A percentile compares a stretch with the other conserved stretches of the same genome.
phyloP scores from a whole-genome alignment of 768 basidiomycete species.

The Macrolepiota dolichaula region DNA sequence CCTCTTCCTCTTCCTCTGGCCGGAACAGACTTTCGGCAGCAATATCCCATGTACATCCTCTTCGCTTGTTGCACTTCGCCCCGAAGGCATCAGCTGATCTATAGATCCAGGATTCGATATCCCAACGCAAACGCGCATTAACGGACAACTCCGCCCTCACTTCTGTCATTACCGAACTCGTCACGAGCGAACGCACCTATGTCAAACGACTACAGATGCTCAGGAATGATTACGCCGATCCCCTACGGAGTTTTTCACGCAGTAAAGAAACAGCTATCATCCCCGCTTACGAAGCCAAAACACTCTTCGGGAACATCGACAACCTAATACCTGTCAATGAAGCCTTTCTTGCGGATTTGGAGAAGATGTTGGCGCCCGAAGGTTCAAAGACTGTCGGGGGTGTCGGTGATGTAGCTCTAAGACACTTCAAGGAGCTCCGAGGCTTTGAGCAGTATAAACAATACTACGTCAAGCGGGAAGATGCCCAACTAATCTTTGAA shows the following conservation, averaged over 20 bases:
- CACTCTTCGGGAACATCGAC: slow-evolving; percentile 92
- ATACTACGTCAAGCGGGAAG: slow-evolving; percentile 91
- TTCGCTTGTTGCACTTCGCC: not conserved
- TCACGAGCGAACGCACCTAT: slow-evolving; percentile 88
- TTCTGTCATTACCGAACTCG: slow-evolving; percentile 81
- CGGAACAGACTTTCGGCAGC: not conserved
- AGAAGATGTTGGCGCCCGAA: slow-evolving; percentile 68
- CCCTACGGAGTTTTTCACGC: slow-evolving; percentile 80
- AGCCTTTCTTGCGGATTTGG: slow-evolving; percentile 78
- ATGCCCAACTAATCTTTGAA: slow-evolving; percentile 86
- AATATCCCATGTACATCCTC: not conserved
- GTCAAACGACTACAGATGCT: slow-evolving; percentile 78
- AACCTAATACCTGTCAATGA: slow-evolving; percentile 86
- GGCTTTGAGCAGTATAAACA: slow-evolving; percentile 91
- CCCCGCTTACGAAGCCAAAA: slow-evolving; percentile 87
- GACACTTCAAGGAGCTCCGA: slow-evolving; percentile 78
- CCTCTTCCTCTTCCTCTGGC: not conserved
- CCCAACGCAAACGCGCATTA: slow-evolving; percentile 54
- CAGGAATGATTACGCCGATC: slow-evolving; percentile 88
- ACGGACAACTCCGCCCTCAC: slow-evolving; percentile 64
- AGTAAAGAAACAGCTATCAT: slow-evolving; percentile 86
- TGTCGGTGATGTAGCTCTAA: slow-evolving; percentile 81
- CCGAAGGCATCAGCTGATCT: not conserved
- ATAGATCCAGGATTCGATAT: slow-evolving; percentile 30
- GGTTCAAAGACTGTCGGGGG: slow-evolving; percentile 54